These are phyloP conservation scores for Auriscalpium vulgare DNA, from an alignment of 768 basidiomycete species.

Conservation along the genomic window DNA sequence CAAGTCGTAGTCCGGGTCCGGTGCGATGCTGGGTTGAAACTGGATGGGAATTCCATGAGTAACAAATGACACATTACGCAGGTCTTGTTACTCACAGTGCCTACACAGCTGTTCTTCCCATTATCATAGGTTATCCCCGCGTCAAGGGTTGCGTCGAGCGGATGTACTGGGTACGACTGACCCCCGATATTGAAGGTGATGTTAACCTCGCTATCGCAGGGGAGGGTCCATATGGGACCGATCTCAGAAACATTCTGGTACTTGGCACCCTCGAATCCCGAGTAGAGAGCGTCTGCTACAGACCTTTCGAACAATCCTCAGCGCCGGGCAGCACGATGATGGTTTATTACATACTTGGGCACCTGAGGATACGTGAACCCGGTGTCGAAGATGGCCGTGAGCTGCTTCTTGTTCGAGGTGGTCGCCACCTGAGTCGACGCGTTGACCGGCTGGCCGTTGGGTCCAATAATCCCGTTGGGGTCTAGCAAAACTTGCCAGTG, in stretches of 20 bases:
- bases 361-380: constrained; percentile 65
- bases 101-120: constrained; percentile 27
- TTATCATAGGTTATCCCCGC: no score
- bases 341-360: constrained; percentile 29
- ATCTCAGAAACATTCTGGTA: constrained; percentile 32
- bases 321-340: constrained; percentile 9
- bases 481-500: constrained; percentile 65
- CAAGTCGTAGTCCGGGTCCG: constrained; percentile 47
- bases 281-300: constrained; percentile 56
- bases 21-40: constrained; percentile 61
- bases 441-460: constrained; percentile 45
- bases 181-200: constrained; percentile 58
- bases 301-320: constrained; percentile 21
- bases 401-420: constrained; percentile 34
- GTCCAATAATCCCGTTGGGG: constrained; percentile 52
- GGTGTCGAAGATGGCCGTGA: constrained; percentile 59
- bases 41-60: constrained; percentile 17
- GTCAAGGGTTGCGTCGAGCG: constrained; percentile 50
- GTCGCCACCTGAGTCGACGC: constrained; percentile 36
- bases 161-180: constrained; percentile 50
- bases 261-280: constrained; percentile 43
- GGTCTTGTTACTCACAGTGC: constrained; percentile 31
- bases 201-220: constrained; percentile 57
- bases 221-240: constrained; percentile 50
- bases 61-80: background rate